These are phyloP conservation scores for Parathielavia hyrcaniae DNA, from an alignment of 495 filamentous ascomycete genomes.

Conservation along the genomic window DNA sequence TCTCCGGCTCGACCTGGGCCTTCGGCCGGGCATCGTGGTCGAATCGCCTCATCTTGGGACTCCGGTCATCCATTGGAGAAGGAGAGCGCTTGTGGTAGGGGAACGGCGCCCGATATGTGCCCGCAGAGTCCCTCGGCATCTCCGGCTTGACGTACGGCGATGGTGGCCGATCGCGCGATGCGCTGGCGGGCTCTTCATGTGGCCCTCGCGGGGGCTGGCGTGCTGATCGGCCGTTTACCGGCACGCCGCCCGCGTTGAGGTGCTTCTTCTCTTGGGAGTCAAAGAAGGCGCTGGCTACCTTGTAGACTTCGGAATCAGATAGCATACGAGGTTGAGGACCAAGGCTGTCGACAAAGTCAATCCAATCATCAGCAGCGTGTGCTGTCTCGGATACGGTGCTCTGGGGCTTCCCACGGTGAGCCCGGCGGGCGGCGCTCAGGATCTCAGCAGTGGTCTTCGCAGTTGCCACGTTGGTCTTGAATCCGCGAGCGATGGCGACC, in stretches of 20 bases:
- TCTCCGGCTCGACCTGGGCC: background rate
- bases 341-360: constrained; percentile 19
- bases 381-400: constrained; percentile 18
- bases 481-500: constrained; percentile 16
- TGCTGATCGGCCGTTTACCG: background rate
- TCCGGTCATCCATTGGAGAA: constrained; percentile 2
- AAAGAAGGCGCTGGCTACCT: constrained; percentile 11
- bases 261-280: constrained; percentile 11
- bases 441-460: constrained; percentile 8
- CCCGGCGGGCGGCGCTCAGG: constrained; percentile 21
- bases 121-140: background rate
- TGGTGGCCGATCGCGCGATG: background rate
- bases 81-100: constrained; percentile 15
- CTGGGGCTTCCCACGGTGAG: constrained; percentile 2
- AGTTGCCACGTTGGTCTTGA: constrained; percentile 13
- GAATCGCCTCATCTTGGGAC: constrained; percentile 6
- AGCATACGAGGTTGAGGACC: background rate
- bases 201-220: background rate
- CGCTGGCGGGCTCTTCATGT: background rate
- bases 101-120: background rate
- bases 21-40: background rate
- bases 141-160: background rate
- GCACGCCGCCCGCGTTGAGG: constrained; percentile 18
- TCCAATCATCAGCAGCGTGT: constrained; percentile 25
- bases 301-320: constrained; percentile 3